A percentile compares a stretch with the other conserved stretches of the same genome.
Conservation (phyloP, 352 stramenopile species). For the Ophiocytium majus region DNA sequence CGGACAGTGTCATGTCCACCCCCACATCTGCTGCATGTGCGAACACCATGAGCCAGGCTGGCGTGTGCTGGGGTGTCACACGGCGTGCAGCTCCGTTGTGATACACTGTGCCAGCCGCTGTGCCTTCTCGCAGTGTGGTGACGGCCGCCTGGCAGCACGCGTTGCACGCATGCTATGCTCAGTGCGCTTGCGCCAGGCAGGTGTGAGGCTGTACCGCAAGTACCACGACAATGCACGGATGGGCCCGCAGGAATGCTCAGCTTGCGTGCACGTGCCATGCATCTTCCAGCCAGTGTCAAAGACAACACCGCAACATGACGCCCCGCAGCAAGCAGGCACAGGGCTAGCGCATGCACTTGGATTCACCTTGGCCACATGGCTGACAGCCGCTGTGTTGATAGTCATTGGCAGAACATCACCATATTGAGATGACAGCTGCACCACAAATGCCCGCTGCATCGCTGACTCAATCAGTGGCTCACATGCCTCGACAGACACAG, state of each 20-base stretch:
- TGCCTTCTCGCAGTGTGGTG: slow-evolving; percentile 1
- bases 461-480: no score
- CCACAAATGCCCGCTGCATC: neutral
- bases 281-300: no score
- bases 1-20: neutral
- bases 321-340: no score
- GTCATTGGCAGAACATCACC: neutral
- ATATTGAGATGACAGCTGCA: neutral
- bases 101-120: neutral
- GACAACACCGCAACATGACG: no score
- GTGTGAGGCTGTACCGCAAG: no score
- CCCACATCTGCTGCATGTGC: neutral
- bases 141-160: neutral
- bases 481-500: neutral
- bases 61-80: neutral
- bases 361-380: no score
- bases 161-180: neutral
- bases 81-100: neutral
- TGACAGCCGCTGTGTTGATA: neutral
- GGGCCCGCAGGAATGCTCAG: no score
- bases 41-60: neutral
- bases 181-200: no score
- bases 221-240: no score
- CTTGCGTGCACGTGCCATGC: no score
- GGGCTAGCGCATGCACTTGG: no score